Evolutionary conservation across 805 yeast genomes (phyloP).

Genomic region (Saccharomycopsis microspora): DNA sequence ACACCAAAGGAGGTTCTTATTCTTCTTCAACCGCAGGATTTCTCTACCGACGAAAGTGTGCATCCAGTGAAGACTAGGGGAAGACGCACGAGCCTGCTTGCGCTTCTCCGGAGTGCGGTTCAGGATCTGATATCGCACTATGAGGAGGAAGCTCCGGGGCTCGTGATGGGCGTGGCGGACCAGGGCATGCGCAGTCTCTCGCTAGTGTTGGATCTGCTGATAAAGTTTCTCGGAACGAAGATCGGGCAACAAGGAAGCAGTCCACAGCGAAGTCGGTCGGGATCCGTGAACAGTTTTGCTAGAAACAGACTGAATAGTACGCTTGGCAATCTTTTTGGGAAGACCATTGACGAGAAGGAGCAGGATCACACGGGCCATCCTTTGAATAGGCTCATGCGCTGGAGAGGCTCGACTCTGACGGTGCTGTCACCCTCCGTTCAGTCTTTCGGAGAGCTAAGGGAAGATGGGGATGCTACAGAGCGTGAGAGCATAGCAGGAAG

Average conservation of each 20-base stretch:
- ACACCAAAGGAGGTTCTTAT: constrained; percentile 3
- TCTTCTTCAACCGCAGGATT: neutral
- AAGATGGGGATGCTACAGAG: neutral
- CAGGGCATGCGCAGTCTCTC: constrained; percentile 11
- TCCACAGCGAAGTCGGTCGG: constrained; percentile 7
- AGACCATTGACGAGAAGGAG: neutral
- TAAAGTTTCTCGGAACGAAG: constrained; percentile 13
- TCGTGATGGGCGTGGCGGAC: constrained; percentile 13
- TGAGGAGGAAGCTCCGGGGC: constrained; percentile 4
- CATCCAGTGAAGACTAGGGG: neutral
- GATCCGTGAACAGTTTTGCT: constrained; percentile 8
- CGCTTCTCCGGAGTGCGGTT: constrained; percentile 8
- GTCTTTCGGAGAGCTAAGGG: neutral
- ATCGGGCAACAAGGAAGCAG: neutral
- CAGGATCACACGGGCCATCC: neutral
- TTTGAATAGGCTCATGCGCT: constrained; percentile 6
- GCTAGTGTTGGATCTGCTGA: constrained; percentile 12
- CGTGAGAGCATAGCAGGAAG: neutral
- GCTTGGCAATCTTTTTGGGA: neutral
- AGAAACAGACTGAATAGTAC: constrained; percentile 8
- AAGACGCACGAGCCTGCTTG: constrained; percentile 9
- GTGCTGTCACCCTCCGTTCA: neutral
- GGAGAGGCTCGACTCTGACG: constrained; percentile 8
- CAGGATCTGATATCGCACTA: constrained; percentile 11
- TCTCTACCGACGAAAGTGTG: neutral